phyloP scores from a whole-genome alignment of 2,329 filamentous ascomycete species.

The Penicillium occitanis region DNA sequence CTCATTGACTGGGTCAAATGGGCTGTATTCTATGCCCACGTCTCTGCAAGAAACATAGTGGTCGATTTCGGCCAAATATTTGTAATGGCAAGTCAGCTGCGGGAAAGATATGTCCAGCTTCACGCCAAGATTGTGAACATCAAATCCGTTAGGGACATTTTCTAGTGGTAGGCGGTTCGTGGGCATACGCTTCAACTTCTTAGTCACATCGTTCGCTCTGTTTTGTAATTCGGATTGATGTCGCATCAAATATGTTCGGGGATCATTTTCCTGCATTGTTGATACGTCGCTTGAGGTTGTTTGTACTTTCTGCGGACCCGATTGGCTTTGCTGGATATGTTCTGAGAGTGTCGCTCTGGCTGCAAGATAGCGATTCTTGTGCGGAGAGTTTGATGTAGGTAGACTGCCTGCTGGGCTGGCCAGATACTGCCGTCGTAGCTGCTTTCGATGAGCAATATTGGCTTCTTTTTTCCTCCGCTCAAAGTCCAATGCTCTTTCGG shows the following conservation, averaged over 20 bases:
- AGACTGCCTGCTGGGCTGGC: slow-evolving; percentile 16
- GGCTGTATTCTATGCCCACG: not conserved
- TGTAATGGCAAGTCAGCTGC: not conserved
- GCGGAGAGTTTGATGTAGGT: slow-evolving; percentile 27
- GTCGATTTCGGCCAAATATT: slow-evolving; percentile 6
- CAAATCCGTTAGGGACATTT: slow-evolving; percentile 27
- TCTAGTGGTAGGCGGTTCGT: slow-evolving; percentile 34
- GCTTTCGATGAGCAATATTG: slow-evolving; percentile 30
- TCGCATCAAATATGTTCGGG: slow-evolving; percentile 34
- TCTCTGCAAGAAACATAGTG: not conserved
- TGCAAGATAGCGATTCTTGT: slow-evolving; percentile 35
- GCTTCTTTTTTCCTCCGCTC: slow-evolving; percentile 40
- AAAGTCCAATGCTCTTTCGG: slow-evolving; percentile 36
- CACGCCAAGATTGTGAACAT: slow-evolving; percentile 29
- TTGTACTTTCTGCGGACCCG: not conserved
- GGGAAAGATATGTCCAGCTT: not conserved
- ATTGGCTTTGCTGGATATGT: slow-evolving; percentile 6
- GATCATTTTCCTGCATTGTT: slow-evolving; percentile 28
- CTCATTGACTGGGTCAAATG: not conserved
- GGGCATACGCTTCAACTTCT: slow-evolving; percentile 24
- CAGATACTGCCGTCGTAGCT: slow-evolving; percentile 16
- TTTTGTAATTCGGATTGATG: slow-evolving; percentile 20
- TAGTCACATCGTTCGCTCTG: not conserved
- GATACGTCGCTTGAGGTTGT: not conserved
- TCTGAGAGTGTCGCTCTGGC: slow-evolving; percentile 30